Percentiles rank a stretch among this genome's conserved stretches.
phyloP scores from a whole-genome alignment of 306 rosid species.

The Coriaria nepalensis region DNA sequence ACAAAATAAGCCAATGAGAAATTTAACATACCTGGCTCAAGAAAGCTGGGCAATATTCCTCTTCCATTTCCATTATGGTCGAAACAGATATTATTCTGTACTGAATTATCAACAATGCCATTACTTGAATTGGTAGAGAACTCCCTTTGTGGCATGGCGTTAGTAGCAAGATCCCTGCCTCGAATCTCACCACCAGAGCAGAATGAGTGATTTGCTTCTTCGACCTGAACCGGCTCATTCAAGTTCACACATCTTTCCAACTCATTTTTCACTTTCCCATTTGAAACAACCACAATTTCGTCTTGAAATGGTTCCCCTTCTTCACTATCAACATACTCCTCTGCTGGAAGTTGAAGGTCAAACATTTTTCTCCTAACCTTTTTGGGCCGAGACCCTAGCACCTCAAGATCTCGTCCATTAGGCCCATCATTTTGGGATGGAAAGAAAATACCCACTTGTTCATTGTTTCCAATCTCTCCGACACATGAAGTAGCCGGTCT shows the following conservation, averaged over 20 bases:
- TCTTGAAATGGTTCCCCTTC: conserved; percentile 64
- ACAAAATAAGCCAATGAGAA: background rate
- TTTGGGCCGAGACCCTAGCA: conserved; percentile 61
- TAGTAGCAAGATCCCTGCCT: conserved; percentile 26
- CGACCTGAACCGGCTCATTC: conserved; percentile 66
- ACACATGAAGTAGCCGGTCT: conserved; percentile 36
- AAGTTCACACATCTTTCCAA: conserved; percentile 40
- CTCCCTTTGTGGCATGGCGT: conserved; percentile 40
- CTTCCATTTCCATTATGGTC: conserved; percentile 42
- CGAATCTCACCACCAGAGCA: conserved; percentile 29
- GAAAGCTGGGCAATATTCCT: conserved; percentile 34
- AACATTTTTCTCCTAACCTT: conserved; percentile 64
- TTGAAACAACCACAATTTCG: conserved; percentile 36
- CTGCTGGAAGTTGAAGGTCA: conserved; percentile 92
- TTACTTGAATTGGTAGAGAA: conserved; percentile 25
- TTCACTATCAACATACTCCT: conserved; percentile 61
- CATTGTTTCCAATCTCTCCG: conserved; percentile 49
- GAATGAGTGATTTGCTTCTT: conserved; percentile 47
- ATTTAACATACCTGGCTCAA: conserved; percentile 49
- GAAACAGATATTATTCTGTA: conserved; percentile 24
- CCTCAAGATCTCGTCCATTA: conserved; percentile 49
- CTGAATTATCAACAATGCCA: conserved; percentile 24
- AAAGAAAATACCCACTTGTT: conserved; percentile 24
- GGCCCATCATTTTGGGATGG: conserved; percentile 49
- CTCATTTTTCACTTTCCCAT: conserved; percentile 23